Percentiles rank a stretch among this genome's conserved stretches.
phyloP scores from a whole-genome alignment of 75 land plant species.

The Cupressus sempervirens region DNA sequence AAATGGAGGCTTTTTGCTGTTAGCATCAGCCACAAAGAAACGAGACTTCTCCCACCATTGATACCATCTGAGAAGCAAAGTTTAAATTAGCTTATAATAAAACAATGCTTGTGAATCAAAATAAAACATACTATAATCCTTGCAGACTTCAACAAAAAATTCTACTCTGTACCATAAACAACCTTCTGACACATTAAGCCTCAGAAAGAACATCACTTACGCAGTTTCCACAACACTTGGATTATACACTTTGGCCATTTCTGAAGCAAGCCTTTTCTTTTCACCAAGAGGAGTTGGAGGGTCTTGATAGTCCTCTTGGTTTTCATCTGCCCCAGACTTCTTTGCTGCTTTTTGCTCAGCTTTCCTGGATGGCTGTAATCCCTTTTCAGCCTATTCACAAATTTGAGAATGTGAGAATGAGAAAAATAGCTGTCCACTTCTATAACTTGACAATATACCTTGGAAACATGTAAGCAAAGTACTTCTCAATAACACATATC shows the following conservation, averaged over 20 bases:
- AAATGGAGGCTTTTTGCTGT: constrained; percentile 69
- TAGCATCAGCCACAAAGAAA: constrained; percentile 74
- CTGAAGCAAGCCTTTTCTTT: constrained; percentile 69
- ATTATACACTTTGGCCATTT: constrained; percentile 78
- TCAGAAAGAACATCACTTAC: constrained; percentile 30
- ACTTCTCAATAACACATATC: not conserved
- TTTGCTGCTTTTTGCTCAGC: constrained; percentile 51
- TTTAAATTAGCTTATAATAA: not conserved
- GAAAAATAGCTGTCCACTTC: not conserved
- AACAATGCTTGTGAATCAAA: not conserved
- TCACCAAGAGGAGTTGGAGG: constrained; percentile 72
- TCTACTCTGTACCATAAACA: not conserved
- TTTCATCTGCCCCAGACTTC: constrained; percentile 47
- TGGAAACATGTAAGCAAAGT: not conserved
- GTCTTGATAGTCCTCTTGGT: constrained; percentile 59
- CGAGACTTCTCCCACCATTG: constrained; percentile 83
- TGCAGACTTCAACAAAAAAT: not conserved
- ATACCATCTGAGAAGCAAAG: constrained; percentile 65
- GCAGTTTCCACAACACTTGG: constrained; percentile 80
- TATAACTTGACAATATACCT: not conserved
- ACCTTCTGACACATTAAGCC: not conserved
- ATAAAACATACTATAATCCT: not conserved
- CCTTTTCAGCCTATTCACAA: constrained; percentile 43
- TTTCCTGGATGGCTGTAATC: constrained; percentile 38
- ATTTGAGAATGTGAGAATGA: not conserved